phyloP scores from a whole-genome alignment of 257 asterid species.

The Plantago major region DNA sequence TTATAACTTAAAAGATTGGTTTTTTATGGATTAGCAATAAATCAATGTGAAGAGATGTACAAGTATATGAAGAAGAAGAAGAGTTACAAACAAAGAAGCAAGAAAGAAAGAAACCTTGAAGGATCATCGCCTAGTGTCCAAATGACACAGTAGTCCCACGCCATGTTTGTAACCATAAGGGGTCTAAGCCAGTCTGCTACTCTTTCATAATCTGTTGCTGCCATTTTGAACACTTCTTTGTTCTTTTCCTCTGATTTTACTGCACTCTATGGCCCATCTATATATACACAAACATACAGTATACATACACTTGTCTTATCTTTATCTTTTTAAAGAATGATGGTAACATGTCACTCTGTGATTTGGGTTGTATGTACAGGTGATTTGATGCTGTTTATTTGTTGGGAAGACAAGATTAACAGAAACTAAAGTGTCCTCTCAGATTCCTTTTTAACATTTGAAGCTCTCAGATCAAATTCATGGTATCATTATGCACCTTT shows the following conservation, averaged over 20 bases:
- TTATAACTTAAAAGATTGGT: neutral
- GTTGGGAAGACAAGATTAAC: conserved; percentile 6
- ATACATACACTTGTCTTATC: neutral
- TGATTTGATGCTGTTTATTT: neutral
- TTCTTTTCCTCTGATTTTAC: conserved; percentile 16
- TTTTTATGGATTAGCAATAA: neutral
- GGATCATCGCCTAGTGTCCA: conserved; percentile 89
- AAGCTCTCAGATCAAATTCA: neutral
- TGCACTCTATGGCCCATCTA: conserved; percentile 7
- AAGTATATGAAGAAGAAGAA: neutral
- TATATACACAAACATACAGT: neutral
- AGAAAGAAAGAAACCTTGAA: conserved; percentile 40
- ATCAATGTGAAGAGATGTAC: neutral
- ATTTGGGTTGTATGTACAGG: neutral
- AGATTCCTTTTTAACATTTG: neutral
- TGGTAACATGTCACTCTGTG: conserved; percentile 20
- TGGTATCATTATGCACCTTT: no score
- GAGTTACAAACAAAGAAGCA: neutral
- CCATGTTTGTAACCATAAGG: conserved; percentile 34
- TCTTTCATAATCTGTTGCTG: conserved; percentile 28
- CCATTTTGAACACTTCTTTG: conserved; percentile 40
- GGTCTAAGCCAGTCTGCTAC: conserved; percentile 52
- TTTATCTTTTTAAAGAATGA: conserved; percentile 35
- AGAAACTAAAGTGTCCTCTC: conserved; percentile 1
- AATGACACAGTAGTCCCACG: conserved; percentile 74